Percentiles rank a stretch among this genome's conserved stretches.
These are phyloP conservation scores for Geotrichum cucujoidarum DNA, from an alignment of 1,139 yeast genomes.

Conservation along the genomic window DNA sequence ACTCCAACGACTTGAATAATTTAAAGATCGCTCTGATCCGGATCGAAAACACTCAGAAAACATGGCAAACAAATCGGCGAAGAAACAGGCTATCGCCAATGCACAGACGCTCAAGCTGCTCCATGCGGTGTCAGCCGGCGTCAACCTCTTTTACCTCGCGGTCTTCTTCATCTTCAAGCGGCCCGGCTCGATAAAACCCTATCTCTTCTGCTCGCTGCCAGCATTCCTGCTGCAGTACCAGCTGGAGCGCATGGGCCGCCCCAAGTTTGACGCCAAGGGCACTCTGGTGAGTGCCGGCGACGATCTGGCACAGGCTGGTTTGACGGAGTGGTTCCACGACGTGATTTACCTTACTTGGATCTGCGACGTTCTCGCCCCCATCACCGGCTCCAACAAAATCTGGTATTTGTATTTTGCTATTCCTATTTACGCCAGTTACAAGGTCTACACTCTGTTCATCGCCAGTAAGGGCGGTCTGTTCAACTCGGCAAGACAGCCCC, in stretches of 20 bases:
- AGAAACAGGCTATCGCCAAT: conserved; percentile 64
- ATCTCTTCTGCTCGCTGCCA: conserved; percentile 55
- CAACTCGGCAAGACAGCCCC: conserved; percentile 21
- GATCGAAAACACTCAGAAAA: neutral
- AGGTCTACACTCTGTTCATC: conserved; percentile 36
- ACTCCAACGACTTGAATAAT: no score
- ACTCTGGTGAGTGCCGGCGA: conserved; percentile 54
- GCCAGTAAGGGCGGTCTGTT: conserved; percentile 24
- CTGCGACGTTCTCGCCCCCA: conserved; percentile 51
- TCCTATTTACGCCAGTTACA: conserved; percentile 55
- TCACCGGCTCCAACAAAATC: conserved; percentile 54
- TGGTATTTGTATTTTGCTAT: conserved; percentile 51
- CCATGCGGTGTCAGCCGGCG: conserved; percentile 45
- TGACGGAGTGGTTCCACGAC: conserved; percentile 75
- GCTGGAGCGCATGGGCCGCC: conserved; percentile 65
- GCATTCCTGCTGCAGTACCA: conserved; percentile 50
- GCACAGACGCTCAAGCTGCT: conserved; percentile 49
- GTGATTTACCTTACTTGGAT: conserved; percentile 65
- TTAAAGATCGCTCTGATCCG: no score
- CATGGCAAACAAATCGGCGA: conserved; percentile 64
- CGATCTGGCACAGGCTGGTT: conserved; percentile 60
- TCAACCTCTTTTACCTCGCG: conserved; percentile 44
- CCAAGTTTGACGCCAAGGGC: conserved; percentile 43
- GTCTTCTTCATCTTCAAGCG: conserved; percentile 46
- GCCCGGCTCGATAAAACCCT: conserved; percentile 51